phyloP scores from a whole-genome alignment of 129 eudicot species.

The Pittosporum tobira region DNA sequence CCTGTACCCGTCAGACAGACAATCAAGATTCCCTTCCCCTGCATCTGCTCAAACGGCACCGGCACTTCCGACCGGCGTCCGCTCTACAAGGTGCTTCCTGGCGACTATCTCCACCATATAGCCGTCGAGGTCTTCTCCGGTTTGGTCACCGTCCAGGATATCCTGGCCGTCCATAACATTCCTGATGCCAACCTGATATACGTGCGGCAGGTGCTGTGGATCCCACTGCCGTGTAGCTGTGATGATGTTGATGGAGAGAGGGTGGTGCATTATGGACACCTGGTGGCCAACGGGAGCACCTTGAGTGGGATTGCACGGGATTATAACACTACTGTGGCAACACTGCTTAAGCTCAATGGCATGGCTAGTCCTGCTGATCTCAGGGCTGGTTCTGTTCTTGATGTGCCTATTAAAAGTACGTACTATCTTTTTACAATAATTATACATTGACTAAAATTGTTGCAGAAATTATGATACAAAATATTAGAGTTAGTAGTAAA shows the following conservation, averaged over 20 bases:
- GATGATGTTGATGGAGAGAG: slow-evolving; percentile 50
- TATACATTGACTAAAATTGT: too few relatives aligned
- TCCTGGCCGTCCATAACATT: slow-evolving; percentile 41
- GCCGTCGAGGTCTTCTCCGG: slow-evolving; percentile 54
- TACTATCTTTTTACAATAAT: too few relatives aligned
- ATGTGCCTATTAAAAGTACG: slow-evolving; percentile 89
- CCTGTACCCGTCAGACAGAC: slow-evolving; percentile 22
- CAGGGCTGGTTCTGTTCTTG: slow-evolving; percentile 45
- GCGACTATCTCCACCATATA: slow-evolving; percentile 47
- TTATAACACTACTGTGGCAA: slow-evolving; percentile 34
- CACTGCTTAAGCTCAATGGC: slow-evolving; percentile 43
- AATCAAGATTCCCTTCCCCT: slow-evolving; percentile 67
- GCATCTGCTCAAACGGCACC: slow-evolving; percentile 47
- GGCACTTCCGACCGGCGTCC: slow-evolving; percentile 55
- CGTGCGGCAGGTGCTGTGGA: slow-evolving; percentile 45
- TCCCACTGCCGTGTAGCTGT: slow-evolving; percentile 88
- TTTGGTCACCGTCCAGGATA: slow-evolving; percentile 32
- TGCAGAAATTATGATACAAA: too few relatives aligned
- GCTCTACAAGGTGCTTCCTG: slow-evolving; percentile 35
- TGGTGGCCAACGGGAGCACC: slow-evolving; percentile 33
- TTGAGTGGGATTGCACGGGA: slow-evolving; percentile 50
- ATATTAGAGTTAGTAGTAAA: too few relatives aligned
- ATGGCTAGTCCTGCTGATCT: slow-evolving; percentile 31
- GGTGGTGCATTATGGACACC: slow-evolving; percentile 67
- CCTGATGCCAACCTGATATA: slow-evolving; percentile 16